Evolutionary conservation across 345 rosid genomes (phyloP), one percentile per base, ranked within the genome.

Genomic region (Citrus medica): DNA sequence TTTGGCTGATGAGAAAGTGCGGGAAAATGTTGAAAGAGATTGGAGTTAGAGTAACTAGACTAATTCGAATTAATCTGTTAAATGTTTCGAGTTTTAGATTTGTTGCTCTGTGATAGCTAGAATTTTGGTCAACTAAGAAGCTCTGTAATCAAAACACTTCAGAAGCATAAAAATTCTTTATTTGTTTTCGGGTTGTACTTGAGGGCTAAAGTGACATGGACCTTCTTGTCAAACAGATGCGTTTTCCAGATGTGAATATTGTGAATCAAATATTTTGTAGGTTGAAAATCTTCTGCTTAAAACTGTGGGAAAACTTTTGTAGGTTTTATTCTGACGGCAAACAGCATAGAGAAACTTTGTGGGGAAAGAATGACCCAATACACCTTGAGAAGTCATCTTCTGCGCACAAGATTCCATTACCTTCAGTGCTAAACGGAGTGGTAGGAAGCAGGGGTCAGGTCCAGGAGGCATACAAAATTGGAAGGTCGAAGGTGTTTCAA

Each of bases 301-400:
- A 73, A 76, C 16, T 24, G 28, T 19, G 30, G 48, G 27, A 65
- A 77, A 59, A 51, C 38, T 53, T 85, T 74, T 89, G 76, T 74
- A 94, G 97, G 92, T 90, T 92, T 86, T 86, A 88, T 67, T 79
- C 93, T 69, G 94, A 86, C 79, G 87, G 85, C 30, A 93, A 91
- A 78, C 85, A 82, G 27, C 69, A 75, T 32, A 85, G 78, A 79
- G 94, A 85, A 76, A 70, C 77, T 13, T 25, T 68, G 25, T 83
- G 92, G 92, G 73, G 83, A 59, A 86, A 85, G 79, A 84, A 76
- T 78, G 93, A 85, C 40, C 83, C 85, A 62, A 79, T 79, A 32
- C 79, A 81, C 79, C 82, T 80, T 30, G 88, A 87, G 27, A 87
- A 82, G 85, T 88, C 93, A 4, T 82, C 87, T 79, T 81, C 87